Conservation (phyloP, 2,329 filamentous ascomycete species). For the Mariannaea elegans region DNA sequence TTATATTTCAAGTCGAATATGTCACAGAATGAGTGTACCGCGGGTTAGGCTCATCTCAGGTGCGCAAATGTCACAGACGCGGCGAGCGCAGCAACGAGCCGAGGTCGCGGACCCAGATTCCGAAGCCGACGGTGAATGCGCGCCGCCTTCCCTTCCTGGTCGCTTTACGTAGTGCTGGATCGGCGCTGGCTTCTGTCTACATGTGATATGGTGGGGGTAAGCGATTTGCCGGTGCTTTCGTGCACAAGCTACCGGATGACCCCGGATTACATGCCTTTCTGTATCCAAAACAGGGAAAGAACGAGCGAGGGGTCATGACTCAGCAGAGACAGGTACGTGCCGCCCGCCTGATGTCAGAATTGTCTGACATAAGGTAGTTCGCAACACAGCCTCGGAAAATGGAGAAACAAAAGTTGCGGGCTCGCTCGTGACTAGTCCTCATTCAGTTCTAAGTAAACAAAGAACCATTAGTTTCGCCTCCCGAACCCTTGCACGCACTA, state of each 20-base stretch:
- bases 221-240: constrained; percentile 17
- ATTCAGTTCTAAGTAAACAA: constrained; percentile 44
- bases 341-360: constrained; percentile 5
- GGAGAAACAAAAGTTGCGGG: constrained; percentile 39
- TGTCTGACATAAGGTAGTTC: no score
- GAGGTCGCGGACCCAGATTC: constrained; percentile 25
- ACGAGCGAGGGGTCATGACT: constrained; percentile 2
- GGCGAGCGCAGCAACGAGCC: constrained; percentile 19
- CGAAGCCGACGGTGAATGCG: constrained; percentile 21
- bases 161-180: neutral
- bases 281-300: constrained; percentile 12
- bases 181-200: constrained; percentile 9
- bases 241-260: neutral
- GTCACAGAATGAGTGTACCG: neutral
- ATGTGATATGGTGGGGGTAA: constrained; percentile 23
- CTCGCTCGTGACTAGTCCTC: constrained; percentile 31
- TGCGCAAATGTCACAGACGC: constrained; percentile 22
- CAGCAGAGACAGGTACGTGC: neutral
- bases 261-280: constrained; percentile 13
- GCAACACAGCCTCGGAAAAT: constrained; percentile 27
- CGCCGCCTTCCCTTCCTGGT: constrained; percentile 18
- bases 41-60: constrained; percentile 18
- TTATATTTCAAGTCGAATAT: neutral
- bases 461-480: constrained; percentile 23
- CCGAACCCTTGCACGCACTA: constrained; percentile 31